Evolutionary conservation across 179 eudicot species (phyloP).

Genomic region (Beta macrorhiza): DNA sequence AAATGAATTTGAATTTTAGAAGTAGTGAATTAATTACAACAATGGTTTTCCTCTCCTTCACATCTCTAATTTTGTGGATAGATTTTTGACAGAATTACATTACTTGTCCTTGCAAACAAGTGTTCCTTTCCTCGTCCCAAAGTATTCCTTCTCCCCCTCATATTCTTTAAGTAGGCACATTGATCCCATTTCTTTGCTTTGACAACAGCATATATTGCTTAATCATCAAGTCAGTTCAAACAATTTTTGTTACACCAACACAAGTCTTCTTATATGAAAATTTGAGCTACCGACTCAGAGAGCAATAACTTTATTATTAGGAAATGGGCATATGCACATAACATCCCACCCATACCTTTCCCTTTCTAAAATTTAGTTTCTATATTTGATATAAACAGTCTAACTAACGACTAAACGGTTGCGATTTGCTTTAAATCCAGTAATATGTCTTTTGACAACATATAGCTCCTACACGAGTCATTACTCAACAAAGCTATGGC

Average conservation of each 20-base stretch:
- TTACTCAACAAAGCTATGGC: neutral
- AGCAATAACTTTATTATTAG: neutral
- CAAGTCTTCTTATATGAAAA: conserved; percentile 2
- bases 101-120: conserved; percentile 29
- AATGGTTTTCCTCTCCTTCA: neutral
- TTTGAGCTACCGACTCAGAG: conserved; percentile 10
- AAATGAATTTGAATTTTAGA: too few relatives aligned
- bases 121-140: conserved; percentile 10
- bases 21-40: neutral
- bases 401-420: neutral
- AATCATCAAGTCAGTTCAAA: neutral
- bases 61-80: neutral
- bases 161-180: conserved; percentile 15
- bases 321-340: neutral
- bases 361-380: neutral
- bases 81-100: conserved; percentile 14
- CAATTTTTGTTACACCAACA: neutral
- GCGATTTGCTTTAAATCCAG: neutral
- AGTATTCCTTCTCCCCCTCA: conserved; percentile 19
- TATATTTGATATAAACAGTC: neutral
- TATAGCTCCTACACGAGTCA: neutral
- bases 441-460: neutral
- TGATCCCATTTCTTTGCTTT: conserved; percentile 28
- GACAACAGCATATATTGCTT: conserved; percentile 23
- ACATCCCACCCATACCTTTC: conserved; percentile 29